These are phyloP conservation scores for Penicillium freii DNA, from an alignment of 2,329 filamentous ascomycete genomes.

Conservation along the genomic window DNA sequence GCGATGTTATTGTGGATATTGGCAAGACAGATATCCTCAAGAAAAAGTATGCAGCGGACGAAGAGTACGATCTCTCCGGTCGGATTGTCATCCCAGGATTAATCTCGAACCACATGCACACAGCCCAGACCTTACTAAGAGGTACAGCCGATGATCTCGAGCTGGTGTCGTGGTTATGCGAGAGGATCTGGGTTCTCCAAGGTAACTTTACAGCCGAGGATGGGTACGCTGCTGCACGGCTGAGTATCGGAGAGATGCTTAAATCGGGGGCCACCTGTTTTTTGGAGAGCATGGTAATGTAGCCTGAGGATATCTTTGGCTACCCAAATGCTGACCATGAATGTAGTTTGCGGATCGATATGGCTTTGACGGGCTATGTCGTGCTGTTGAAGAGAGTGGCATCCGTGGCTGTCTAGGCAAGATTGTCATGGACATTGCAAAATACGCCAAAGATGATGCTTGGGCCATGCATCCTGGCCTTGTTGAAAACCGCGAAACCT, in stretches of 20 bases:
- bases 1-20: conserved; percentile 44
- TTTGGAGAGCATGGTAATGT: conserved; percentile 50
- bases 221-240: conserved; percentile 49
- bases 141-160: conserved; percentile 52
- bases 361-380: conserved; percentile 47
- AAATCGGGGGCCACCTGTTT: conserved; percentile 53
- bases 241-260: conserved; percentile 54
- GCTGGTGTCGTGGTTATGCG: conserved; percentile 53
- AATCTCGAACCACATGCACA: conserved; percentile 53
- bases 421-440: conserved; percentile 47
- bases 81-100: conserved; percentile 51
- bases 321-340: neutral
- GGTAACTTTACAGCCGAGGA: conserved; percentile 48
- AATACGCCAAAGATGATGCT: conserved; percentile 43
- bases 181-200: conserved; percentile 51
- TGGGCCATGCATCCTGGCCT: conserved; percentile 48
- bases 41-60: conserved; percentile 31
- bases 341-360: conserved; percentile 47
- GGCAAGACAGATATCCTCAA: conserved; percentile 41
- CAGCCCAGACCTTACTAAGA: conserved; percentile 49
- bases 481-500: conserved; percentile 42
- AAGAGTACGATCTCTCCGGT: conserved; percentile 38
- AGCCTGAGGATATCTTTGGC: neutral
- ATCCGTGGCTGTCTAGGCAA: conserved; percentile 47
- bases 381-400: conserved; percentile 46